phyloP scores from a whole-genome alignment of 345 rosid species.

The Streptanthus diversifolius region DNA sequence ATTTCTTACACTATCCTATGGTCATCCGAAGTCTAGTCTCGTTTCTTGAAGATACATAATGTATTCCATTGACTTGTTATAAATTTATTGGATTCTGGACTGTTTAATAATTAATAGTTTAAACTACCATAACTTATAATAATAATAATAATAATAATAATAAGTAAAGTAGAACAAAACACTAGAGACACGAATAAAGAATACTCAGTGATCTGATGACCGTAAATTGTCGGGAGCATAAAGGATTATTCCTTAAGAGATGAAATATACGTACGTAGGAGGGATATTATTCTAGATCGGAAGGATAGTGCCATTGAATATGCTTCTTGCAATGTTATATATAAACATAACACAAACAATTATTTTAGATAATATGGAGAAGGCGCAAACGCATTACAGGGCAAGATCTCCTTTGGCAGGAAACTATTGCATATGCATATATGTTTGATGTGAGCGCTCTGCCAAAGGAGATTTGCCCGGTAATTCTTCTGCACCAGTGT shows the following conservation, averaged over 20 bases:
- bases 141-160: neutral
- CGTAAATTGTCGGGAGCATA: constrained; percentile 5
- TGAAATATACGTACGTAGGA: constrained; percentile 8
- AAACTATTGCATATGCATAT: constrained; percentile 12
- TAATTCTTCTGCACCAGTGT: constrained; percentile 8
- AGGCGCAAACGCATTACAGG: constrained; percentile 26
- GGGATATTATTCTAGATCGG: constrained; percentile 11
- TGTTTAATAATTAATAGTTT: neutral
- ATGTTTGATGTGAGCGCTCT: constrained; percentile 13
- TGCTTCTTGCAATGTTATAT: constrained; percentile 16
- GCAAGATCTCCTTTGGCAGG: constrained; percentile 24
- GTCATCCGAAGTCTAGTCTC: too few species aligned
- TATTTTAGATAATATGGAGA: neutral
- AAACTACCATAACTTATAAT: neutral
- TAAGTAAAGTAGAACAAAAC: neutral
- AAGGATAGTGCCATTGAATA: constrained; percentile 31
- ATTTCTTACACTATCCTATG: too few species aligned
- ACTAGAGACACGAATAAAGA: constrained; percentile 2
- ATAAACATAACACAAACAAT: constrained; percentile 10
- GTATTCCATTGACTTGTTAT: too few species aligned
- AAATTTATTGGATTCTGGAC: too few species aligned
- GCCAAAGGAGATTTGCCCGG: constrained; percentile 29
- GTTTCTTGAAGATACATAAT: too few species aligned
- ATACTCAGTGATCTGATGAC: neutral
- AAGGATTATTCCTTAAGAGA: constrained; percentile 19